Base-by-base conservation (phyloP, 2,329 filamentous ascomycete genomes). In the Microsporum canis region DNA sequence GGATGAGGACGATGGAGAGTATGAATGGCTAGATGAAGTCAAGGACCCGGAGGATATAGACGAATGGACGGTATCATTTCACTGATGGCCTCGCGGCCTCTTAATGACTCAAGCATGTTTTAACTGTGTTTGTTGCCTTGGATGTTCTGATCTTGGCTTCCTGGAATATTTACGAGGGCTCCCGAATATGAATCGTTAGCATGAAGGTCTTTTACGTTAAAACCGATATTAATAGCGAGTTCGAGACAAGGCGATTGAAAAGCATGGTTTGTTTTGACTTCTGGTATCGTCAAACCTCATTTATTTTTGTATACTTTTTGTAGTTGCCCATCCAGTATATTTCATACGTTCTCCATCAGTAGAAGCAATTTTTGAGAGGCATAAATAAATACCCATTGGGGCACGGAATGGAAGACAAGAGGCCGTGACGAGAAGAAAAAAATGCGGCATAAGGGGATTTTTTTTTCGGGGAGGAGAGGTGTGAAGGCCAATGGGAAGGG, bases 271-370 rank as follows among this genome's bases (percentile, higher is more conserved):
- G 27, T 2, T 49, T 12, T 31, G 23, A 49, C 23, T 33, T 41
- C 39, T 41, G 36, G 29, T 57, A 39, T 31, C 34, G 36, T 57
- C 55, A 57, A 57, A 57, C 34, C 34, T 57, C 27, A 39, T 39
- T 31, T 59, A 59, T 43, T 55, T 49, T 59, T 47, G 57, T 59
- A 59, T 41, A 59, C 57, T 59, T 59, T 41, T 59, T 59, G 43
- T 57, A 57, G 39, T 59, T 59, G 57, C 57, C 57, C 57, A 49
- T 59, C 39, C 43, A 45, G 41, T 59, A 59, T 49, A 59, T 49
- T 57, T 57, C 55, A 17, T 59, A 43, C 39, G 57, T 49, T 43
- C 57, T 43, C 57, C 39, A 49, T 49, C 12, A 59, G 57, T 59
- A 59, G 39, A 49, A 59, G 31, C 57, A 59, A 59, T 59, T 59